Percentiles rank a stretch among this genome's conserved stretches.
These are phyloP conservation scores for Cyberlindnera veronae DNA, from an alignment of 805 yeast species.

Conservation along the genomic window DNA sequence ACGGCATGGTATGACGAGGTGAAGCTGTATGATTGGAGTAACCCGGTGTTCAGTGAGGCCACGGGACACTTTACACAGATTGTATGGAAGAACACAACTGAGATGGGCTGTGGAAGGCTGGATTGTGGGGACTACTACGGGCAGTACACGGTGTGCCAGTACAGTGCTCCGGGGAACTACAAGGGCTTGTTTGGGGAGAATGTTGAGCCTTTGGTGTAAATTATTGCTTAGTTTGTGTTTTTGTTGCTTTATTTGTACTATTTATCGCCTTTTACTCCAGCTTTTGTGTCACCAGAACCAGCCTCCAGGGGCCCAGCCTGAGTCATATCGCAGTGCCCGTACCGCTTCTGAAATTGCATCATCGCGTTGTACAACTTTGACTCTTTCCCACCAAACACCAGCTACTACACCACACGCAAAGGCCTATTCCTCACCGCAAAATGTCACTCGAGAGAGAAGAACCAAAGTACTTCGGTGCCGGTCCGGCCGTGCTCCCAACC, in stretches of 20 bases:
- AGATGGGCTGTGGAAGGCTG: constrained; percentile 68
- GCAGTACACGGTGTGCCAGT: constrained; percentile 65
- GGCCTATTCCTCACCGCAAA: neutral
- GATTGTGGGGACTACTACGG: constrained; percentile 50
- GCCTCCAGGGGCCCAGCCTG: no score
- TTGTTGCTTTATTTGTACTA: neutral
- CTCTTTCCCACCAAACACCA: constrained; percentile 4
- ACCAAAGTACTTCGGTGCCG: constrained; percentile 94
- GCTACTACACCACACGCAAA: neutral
- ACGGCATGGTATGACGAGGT: constrained; percentile 77
- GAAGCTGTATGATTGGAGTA: constrained; percentile 44
- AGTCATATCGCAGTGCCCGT: constrained; percentile 1
- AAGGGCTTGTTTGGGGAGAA: constrained; percentile 38
- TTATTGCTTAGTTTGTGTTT: neutral
- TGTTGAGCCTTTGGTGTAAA: constrained; percentile 26
- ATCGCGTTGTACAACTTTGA: neutral
- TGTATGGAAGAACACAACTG: constrained; percentile 62
- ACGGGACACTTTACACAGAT: constrained; percentile 84
- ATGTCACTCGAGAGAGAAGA: constrained; percentile 52
- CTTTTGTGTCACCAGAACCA: no score
- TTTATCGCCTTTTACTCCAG: no score
- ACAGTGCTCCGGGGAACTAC: constrained; percentile 63
- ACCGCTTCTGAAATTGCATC: neutral
- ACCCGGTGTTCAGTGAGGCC: constrained; percentile 40
- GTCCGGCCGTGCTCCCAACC: constrained; percentile 92